Base-by-base conservation (phyloP, 768 basidiomycete species). In the Kwoniella dejecticola region DNA sequence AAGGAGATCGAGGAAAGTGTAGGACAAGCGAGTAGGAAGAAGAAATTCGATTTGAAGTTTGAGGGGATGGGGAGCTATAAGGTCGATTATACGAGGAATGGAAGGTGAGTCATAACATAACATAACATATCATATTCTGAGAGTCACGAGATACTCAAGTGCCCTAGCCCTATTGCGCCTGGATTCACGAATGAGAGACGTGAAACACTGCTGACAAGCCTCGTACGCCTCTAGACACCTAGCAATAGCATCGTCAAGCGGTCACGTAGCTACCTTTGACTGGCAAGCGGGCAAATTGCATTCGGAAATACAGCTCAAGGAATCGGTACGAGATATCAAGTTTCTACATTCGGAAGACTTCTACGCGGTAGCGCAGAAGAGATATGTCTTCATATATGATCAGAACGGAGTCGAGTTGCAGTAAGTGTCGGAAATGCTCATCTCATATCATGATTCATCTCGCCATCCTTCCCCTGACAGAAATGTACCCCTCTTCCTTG, bases 331-430 rank as follows among this genome's bases (percentile, higher is more conserved):
- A 67, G 95, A 96, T 76, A 89, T 99, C 77, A 91, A 90, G 88
- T 97, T 92, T 73, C 80, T 99, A 6, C 94, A 97, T 73, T 90
- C 95, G 66, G 90, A 96, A 52, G 88, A 89, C 0, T 90, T 88
- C 79, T 92, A 89, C 72, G 95, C 95, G 1, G 93, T 96, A 8
- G 95, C 95, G 0, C 95, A 99, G 80, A 90, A 91, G 79, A 89
- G 92, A 82, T 90, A 95, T 75, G 90, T 89, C 17, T 99, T 90
- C 79, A 91, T 99, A 45, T 98, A 99, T 66, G 96, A 98, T 79
- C 85, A 87, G 30, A 85, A 91, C 67, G 95, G 96, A 21, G 88
- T 96, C 13, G 96, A 98, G 76, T 79, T 99, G 3, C 96, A 98
- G 79, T 79, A 57, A 66, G 79, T 76, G 83, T 6, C 3, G n/a